Percentiles rank a stretch among this genome's conserved stretches.
Conservation (phyloP, 2,329 filamentous ascomycete species). For the Teratosphaeria epicoccoides region DNA sequence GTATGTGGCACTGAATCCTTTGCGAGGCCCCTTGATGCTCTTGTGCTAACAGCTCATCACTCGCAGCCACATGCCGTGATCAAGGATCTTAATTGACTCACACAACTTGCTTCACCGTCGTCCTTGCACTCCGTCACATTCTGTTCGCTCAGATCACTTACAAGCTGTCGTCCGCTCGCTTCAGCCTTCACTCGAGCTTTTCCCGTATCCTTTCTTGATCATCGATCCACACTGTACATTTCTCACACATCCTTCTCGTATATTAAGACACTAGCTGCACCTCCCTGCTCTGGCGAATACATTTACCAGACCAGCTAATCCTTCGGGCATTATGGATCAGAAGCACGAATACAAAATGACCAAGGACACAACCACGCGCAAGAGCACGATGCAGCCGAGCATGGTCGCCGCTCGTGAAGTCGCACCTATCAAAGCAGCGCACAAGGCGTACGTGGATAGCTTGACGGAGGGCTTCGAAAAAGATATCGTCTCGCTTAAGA, state of each 20-base stretch:
- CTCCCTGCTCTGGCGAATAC: too few species aligned
- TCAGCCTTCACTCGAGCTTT: not conserved
- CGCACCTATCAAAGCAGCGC: not conserved
- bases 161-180: not conserved
- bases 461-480: slow-evolving; percentile 5
- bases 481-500: slow-evolving; percentile 1
- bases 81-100: not conserved
- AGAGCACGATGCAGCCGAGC: not conserved
- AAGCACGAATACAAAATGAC: slow-evolving; percentile 3
- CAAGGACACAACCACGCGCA: slow-evolving; percentile 5
- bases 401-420: slow-evolving; percentile 2
- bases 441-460: slow-evolving; percentile 3
- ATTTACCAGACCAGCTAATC: too few species aligned
- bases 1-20: not conserved
- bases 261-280: too few species aligned
- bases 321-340: slow-evolving; percentile 2
- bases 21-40: not conserved
- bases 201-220: not conserved
- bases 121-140: not conserved
- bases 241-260: not conserved
- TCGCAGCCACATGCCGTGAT: not conserved
- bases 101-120: not conserved
- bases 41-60: not conserved
- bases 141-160: not conserved
- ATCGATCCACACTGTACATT: not conserved